Evolutionary conservation across 2,329 filamentous ascomycete species (phyloP).

Genomic region (Fusarium liriodendri): DNA sequence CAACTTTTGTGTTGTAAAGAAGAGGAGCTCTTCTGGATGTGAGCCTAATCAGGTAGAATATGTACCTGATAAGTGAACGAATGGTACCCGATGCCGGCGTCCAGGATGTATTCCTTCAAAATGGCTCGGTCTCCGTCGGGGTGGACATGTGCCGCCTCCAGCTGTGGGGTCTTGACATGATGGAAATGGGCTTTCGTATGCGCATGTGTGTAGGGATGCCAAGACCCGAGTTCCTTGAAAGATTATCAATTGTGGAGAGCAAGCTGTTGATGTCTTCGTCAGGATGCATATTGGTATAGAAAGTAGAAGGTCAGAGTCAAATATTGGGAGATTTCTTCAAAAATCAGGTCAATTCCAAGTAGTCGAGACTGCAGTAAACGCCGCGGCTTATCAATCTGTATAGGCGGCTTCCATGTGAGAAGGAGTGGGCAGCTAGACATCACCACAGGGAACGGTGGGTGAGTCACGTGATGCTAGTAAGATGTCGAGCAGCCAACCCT

Average conservation of each 20-base stretch:
- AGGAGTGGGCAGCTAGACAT: neutral
- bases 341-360: neutral
- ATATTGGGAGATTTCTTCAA: neutral
- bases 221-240: neutral
- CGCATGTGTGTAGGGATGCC: neutral
- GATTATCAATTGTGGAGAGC: neutral
- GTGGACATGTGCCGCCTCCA: neutral
- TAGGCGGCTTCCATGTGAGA: neutral
- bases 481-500: neutral
- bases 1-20: neutral
- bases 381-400: neutral
- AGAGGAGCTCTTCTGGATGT: neutral
- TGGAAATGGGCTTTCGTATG: neutral
- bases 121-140: conserved; percentile 9
- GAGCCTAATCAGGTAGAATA: neutral
- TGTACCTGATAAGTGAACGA: neutral
- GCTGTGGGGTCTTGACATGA: neutral
- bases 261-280: neutral
- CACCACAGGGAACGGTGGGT: neutral
- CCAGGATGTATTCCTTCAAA: neutral
- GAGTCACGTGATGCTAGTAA: neutral
- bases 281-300: neutral
- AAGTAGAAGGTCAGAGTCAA: neutral
- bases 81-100: neutral
- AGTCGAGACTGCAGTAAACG: neutral